phyloP scores from a whole-genome alignment of 164 flowering plant species.

The Kalanchoe fedtschenkoi region DNA sequence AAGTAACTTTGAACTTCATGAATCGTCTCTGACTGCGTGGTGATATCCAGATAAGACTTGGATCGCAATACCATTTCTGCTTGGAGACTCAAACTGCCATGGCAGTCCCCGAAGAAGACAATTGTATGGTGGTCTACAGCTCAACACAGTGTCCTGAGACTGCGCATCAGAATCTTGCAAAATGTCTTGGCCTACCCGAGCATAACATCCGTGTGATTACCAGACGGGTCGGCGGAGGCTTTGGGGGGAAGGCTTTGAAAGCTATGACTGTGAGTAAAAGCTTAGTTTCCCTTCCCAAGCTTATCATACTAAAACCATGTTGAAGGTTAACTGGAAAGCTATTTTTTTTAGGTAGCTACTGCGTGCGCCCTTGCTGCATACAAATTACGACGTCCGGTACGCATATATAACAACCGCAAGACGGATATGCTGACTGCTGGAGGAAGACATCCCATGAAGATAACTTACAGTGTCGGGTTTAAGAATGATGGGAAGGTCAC shows the following conservation, averaged over 20 bases:
- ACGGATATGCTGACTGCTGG: constrained; percentile 84
- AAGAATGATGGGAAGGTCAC: constrained; percentile 75
- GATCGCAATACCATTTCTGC: constrained; percentile 80
- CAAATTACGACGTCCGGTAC: constrained; percentile 59
- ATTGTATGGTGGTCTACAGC: constrained; percentile 72
- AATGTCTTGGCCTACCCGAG: constrained; percentile 73
- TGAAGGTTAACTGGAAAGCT: not conserved
- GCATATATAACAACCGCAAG: constrained; percentile 65
- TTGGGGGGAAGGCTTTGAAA: constrained; percentile 78
- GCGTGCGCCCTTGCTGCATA: constrained; percentile 90
- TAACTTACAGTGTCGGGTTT: constrained; percentile 73
- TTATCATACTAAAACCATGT: not conserved
- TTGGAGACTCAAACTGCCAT: constrained; percentile 91
- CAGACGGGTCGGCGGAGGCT: constrained; percentile 92
- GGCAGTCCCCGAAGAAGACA: constrained; percentile 91
- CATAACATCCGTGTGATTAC: constrained; percentile 80
- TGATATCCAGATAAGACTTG: constrained; percentile 52
- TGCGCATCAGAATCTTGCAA: constrained; percentile 42
- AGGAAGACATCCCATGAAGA: constrained; percentile 89
- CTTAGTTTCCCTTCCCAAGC: not conserved
- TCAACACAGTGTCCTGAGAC: constrained; percentile 63
- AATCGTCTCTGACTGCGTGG: not conserved
- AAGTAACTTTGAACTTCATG: too few relatives aligned
- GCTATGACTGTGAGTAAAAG: constrained; percentile 59
- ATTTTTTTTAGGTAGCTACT: constrained; percentile 48